Conservation (phyloP, 129 eudicot genomes). For the Heracleum sosnowskyi region DNA sequence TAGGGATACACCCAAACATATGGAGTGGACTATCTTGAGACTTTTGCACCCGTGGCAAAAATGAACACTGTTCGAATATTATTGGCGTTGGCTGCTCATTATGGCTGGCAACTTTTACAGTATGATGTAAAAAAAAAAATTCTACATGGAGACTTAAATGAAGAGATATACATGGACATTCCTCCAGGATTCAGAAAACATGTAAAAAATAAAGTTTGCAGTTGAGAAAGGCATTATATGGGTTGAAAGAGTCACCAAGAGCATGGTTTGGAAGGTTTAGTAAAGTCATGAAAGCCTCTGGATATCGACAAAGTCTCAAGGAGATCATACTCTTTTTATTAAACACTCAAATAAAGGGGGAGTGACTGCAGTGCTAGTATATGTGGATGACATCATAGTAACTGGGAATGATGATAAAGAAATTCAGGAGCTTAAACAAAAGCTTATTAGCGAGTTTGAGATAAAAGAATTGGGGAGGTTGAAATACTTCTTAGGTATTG, state of each 20-base stretch:
- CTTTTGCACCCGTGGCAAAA: neutral
- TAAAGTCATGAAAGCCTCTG: neutral
- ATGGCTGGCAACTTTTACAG: neutral
- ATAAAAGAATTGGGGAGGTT: neutral
- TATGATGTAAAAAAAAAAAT: neutral
- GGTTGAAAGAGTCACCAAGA: neutral
- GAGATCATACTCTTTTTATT: neutral
- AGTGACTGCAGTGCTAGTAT: neutral
- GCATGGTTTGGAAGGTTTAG: neutral
- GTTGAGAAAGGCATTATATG: neutral
- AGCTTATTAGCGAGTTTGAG: neutral
- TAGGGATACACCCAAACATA: neutral
- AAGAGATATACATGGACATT: neutral
- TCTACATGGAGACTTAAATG: neutral
- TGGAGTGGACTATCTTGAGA: neutral
- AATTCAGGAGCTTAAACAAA: neutral
- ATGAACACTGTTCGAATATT: neutral
- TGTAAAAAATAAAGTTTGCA: neutral
- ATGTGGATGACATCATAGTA: neutral
- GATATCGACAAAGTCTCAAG: neutral
- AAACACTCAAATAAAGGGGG: neutral
- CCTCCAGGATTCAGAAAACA: neutral
- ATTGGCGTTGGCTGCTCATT: neutral
- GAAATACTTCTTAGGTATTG: neutral
- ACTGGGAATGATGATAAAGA: neutral